Conservation (phyloP, 306 rosid genomes). For the Trifolium fragiferum region DNA sequence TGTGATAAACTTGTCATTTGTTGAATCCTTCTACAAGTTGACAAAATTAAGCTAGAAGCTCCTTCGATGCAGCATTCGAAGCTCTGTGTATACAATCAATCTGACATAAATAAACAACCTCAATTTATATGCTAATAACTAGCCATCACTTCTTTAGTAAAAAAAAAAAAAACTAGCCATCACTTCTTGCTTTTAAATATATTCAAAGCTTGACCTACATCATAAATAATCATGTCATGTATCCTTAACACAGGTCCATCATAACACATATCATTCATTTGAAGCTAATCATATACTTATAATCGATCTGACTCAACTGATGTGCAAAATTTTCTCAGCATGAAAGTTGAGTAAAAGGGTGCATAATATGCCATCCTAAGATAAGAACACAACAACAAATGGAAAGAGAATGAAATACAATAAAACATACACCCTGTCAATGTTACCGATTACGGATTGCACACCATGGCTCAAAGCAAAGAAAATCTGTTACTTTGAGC, state of each 20-base stretch:
- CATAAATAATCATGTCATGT: not conserved
- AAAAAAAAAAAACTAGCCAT: not conserved
- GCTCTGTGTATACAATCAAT: not conserved
- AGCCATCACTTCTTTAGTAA: not conserved
- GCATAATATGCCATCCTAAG: slow-evolving; percentile 6
- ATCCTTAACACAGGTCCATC: slow-evolving; percentile 42
- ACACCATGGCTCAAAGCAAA: too few species aligned
- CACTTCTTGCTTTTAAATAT: slow-evolving; percentile 1
- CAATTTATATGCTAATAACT: not conserved
- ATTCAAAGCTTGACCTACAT: slow-evolving; percentile 6
- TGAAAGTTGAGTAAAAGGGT: not conserved
- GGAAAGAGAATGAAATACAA: not conserved
- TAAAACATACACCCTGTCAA: not conserved
- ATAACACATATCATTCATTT: slow-evolving; percentile 35
- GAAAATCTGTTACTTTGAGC: too few species aligned
- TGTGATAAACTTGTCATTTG: not conserved
- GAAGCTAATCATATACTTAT: not conserved
- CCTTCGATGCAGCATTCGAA: not conserved
- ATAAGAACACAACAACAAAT: not conserved
- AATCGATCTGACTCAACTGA: not conserved
- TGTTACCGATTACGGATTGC: too few species aligned
- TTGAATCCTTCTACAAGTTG: slow-evolving; percentile 1
- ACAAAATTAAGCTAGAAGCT: not conserved
- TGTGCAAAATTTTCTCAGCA: not conserved
- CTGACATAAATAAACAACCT: slow-evolving; percentile 15